These are phyloP conservation scores for Grifola frondosa DNA, from an alignment of 1,284 basidiomycete genomes.

Conservation along the genomic window DNA sequence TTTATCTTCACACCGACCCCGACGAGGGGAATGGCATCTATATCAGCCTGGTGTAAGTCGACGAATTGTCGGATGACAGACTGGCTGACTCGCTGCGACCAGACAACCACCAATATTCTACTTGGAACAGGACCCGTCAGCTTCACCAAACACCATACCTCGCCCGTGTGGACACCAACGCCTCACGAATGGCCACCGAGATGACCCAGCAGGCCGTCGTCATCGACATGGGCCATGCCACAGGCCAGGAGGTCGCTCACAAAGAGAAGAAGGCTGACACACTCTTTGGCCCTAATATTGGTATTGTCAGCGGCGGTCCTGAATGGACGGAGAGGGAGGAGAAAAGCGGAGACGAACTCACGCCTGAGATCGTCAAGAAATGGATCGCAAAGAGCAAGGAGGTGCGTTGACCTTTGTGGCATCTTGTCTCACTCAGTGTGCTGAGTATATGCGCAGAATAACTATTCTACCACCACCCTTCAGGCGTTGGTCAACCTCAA, in stretches of 20 bases:
- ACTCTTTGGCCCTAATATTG: conserved; percentile 68
- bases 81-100: conserved; percentile 7
- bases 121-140: conserved; percentile 54
- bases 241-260: conserved; percentile 12
- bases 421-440: not conserved
- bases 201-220: conserved; percentile 43
- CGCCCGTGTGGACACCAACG: conserved; percentile 47
- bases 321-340: conserved; percentile 45
- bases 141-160: conserved; percentile 49
- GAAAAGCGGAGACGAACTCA: conserved; percentile 63
- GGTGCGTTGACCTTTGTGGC: conserved; percentile 43
- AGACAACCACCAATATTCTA: conserved; percentile 52
- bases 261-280: conserved; percentile 53
- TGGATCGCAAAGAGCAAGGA: conserved; percentile 88
- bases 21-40: conserved; percentile 21
- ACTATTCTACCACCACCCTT: conserved; percentile 84
- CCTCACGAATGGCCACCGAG: conserved; percentile 45
- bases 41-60: conserved; percentile 31
- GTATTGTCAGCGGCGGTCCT: conserved; percentile 46
- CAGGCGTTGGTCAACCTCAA: conserved; percentile 92
- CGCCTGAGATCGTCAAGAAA: conserved; percentile 71
- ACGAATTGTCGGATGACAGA: no score
- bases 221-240: conserved; percentile 37
- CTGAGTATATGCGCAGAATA: conserved; percentile 41
- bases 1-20: not conserved